Percentiles rank a stretch among this genome's conserved stretches.
Evolutionary conservation across 305 asterid species (phyloP).

Genomic region (Fraxinus platypoda): DNA sequence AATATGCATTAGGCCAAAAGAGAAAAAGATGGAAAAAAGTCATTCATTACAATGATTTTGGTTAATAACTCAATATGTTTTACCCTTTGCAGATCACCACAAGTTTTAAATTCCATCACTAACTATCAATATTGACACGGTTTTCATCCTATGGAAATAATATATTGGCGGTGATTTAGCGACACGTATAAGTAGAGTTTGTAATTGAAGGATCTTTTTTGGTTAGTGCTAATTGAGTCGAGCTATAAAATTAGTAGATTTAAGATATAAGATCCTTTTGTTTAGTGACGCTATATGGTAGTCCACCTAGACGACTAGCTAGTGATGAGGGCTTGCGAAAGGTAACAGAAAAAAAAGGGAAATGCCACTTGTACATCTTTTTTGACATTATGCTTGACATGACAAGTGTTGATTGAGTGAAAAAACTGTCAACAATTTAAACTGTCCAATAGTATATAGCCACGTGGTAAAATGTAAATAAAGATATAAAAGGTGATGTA

Average conservation of each 20-base stretch:
- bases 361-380: too few relatives aligned
- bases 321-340: background rate
- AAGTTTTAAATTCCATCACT: background rate
- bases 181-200: background rate
- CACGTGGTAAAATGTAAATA: too few relatives aligned
- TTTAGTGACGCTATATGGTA: background rate
- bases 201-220: background rate
- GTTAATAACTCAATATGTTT: background rate
- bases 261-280: background rate
- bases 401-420: too few relatives aligned
- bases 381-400: too few relatives aligned
- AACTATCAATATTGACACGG: background rate
- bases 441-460: too few relatives aligned
- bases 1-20: background rate
- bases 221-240: background rate
- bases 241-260: background rate
- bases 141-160: background rate
- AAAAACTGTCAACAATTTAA: too few relatives aligned
- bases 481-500: too few relatives aligned
- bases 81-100: background rate
- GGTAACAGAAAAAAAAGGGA: background rate
- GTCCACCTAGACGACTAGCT: background rate
- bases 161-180: background rate
- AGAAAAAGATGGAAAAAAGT: background rate
- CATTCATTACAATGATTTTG: background rate